These are phyloP conservation scores for Eucalyptus cloeziana DNA, from an alignment of 345 rosid genomes.

Conservation along the genomic window DNA sequence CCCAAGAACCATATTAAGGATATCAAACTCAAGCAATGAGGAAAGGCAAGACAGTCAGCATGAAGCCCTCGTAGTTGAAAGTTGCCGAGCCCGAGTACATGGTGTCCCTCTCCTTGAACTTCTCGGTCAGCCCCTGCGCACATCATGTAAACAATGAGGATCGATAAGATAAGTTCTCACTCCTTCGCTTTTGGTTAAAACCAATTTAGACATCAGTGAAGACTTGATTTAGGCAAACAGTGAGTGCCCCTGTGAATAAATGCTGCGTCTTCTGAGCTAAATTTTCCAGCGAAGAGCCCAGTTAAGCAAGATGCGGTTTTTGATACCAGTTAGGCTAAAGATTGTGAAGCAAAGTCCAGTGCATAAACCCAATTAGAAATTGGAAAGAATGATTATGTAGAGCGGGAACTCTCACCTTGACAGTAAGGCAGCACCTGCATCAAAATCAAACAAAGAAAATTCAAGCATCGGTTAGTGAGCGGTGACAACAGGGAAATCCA, in stretches of 20 bases:
- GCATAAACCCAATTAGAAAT: neutral
- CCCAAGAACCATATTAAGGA: neutral
- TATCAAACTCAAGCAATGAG: slow-evolving; percentile 40
- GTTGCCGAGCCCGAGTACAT: slow-evolving; percentile 64
- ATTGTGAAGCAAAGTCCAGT: neutral
- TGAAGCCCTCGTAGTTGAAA: slow-evolving; percentile 69
- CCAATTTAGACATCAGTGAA: neutral
- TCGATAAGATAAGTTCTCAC: neutral
- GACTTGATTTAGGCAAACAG: neutral
- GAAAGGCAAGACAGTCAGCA: slow-evolving; percentile 87
- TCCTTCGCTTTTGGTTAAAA: neutral
- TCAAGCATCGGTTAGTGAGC: neutral
- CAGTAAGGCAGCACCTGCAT: slow-evolving; percentile 93
- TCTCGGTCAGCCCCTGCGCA: slow-evolving; percentile 80
- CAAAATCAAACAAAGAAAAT: neutral
- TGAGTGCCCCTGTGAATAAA: neutral
- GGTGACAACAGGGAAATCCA: neutral
- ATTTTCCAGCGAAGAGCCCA: neutral
- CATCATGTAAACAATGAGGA: neutral
- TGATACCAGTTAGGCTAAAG: neutral
- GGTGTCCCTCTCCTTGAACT: slow-evolving; percentile 76
- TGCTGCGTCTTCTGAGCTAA: neutral
- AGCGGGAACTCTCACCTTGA: slow-evolving; percentile 38
- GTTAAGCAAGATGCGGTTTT: neutral
- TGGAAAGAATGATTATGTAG: neutral